phyloP scores from a whole-genome alignment of 352 stramenopile species.

The Pythium utonaiense region DNA sequence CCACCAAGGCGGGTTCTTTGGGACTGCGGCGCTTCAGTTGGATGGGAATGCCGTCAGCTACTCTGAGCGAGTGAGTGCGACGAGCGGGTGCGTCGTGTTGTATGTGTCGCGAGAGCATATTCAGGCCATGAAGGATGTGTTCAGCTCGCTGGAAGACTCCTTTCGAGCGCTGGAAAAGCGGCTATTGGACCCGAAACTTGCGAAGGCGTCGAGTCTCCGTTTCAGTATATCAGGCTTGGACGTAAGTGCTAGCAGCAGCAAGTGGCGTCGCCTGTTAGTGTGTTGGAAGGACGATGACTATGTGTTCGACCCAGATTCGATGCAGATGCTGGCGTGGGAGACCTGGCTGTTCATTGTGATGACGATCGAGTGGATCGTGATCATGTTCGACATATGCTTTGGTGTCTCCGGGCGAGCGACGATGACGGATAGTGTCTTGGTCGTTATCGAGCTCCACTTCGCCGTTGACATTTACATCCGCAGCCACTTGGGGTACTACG shows the following conservation, averaged over 20 bases:
- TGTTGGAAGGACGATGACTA: slow-evolving; percentile 14
- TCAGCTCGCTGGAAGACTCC: slow-evolving; percentile 28
- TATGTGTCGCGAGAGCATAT: slow-evolving; percentile 51
- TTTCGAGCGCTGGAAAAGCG: slow-evolving; percentile 43
- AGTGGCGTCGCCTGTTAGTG: background rate
- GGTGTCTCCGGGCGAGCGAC: slow-evolving; percentile 12
- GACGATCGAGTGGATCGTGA: slow-evolving; percentile 43
- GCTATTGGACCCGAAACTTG: slow-evolving; percentile 47
- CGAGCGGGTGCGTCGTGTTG: slow-evolving; percentile 51
- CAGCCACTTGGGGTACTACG: slow-evolving; percentile 49
- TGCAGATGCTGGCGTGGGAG: slow-evolving; percentile 50
- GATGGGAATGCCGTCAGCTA: slow-evolving; percentile 38
- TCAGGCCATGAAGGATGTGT: slow-evolving; percentile 31
- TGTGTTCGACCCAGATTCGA: slow-evolving; percentile 54
- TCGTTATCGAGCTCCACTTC: slow-evolving; percentile 46
- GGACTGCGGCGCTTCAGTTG: slow-evolving; percentile 36
- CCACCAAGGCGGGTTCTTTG: slow-evolving; percentile 51
- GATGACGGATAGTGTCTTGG: slow-evolving; percentile 25
- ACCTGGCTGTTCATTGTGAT: slow-evolving; percentile 52
- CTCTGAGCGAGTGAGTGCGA: slow-evolving; percentile 43
- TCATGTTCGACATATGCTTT: slow-evolving; percentile 52
- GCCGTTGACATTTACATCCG: slow-evolving; percentile 53
- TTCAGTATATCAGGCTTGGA: background rate
- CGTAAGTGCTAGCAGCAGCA: background rate
- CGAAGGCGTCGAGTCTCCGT: slow-evolving; percentile 35